phyloP scores from a whole-genome alignment of 495 filamentous ascomycete species.

The Pseudomonodictys pantanalensis region DNA sequence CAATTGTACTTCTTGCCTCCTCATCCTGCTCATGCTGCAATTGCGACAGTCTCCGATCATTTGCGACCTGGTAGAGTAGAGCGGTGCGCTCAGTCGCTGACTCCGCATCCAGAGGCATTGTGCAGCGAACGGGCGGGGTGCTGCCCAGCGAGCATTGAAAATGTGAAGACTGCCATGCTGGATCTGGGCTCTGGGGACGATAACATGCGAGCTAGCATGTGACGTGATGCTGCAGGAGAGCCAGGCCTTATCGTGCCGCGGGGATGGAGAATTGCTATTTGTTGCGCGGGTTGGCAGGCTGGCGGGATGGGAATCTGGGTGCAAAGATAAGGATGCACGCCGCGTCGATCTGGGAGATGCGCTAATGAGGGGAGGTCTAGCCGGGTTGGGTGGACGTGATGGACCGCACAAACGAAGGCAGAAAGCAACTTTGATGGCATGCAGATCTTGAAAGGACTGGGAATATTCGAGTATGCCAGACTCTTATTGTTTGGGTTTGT shows the following conservation, averaged over 20 bases:
- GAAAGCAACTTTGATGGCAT: too few relatives aligned
- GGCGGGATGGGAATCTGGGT: too few relatives aligned
- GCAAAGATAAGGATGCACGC: too few relatives aligned
- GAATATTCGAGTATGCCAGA: too few relatives aligned
- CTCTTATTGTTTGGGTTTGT: too few relatives aligned
- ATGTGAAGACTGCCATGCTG: background rate
- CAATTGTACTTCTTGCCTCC: slow-evolving; percentile 39
- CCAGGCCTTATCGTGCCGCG: background rate
- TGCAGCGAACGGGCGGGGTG: background rate
- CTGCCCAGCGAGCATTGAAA: background rate
- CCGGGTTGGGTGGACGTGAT: too few relatives aligned
- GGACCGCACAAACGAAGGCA: too few relatives aligned
- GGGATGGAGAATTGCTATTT: too few relatives aligned
- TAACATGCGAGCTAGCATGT: background rate
- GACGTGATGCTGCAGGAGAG: background rate
- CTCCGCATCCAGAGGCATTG: slow-evolving; percentile 19
- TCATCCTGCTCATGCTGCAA: slow-evolving; percentile 38
- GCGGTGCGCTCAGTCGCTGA: slow-evolving; percentile 38
- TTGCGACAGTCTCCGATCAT: slow-evolving; percentile 36
- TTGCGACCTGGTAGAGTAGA: slow-evolving; percentile 33
- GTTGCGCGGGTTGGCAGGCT: too few relatives aligned
- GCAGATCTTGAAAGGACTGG: too few relatives aligned
- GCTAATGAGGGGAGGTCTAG: too few relatives aligned
- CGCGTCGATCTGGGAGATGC: too few relatives aligned
- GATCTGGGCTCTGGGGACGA: background rate